phyloP scores from a whole-genome alignment of 768 basidiomycete genomes.

The Collybia nuda region DNA sequence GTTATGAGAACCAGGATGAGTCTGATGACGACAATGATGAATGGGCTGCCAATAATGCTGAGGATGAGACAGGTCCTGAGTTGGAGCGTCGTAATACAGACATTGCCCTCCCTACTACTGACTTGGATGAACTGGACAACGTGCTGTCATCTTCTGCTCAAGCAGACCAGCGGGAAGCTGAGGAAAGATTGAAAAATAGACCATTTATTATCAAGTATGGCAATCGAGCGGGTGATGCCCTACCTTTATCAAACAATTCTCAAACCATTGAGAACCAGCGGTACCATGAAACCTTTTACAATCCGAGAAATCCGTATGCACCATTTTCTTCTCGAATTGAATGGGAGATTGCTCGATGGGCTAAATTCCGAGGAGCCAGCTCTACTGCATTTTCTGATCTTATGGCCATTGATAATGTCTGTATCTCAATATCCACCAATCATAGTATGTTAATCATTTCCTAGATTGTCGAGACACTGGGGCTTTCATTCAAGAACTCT shows the following conservation, averaged over 20 bases:
- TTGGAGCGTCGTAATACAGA: background rate
- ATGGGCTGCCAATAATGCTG: background rate
- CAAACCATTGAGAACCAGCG: constrained; percentile 1
- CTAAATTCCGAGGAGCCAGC: constrained; percentile 30
- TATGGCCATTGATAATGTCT: constrained; percentile 35
- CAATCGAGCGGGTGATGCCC: constrained; percentile 1
- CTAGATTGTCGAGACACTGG: constrained; percentile 24
- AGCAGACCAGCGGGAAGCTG: background rate
- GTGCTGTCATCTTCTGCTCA: background rate
- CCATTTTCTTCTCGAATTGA: constrained; percentile 34
- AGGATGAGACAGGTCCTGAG: background rate
- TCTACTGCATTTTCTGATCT: constrained; percentile 38
- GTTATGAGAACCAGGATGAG: background rate
- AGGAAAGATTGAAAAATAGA: background rate
- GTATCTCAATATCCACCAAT: constrained; percentile 9
- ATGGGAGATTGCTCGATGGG: constrained; percentile 40
- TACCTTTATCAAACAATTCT: background rate
- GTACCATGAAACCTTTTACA: background rate
- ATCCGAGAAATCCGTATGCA: constrained; percentile 14
- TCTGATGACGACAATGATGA: background rate
- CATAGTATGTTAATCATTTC: constrained; percentile 4
- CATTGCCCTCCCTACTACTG: background rate
- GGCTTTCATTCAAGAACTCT: constrained; percentile 22
- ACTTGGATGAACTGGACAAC: background rate
- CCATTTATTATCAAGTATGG: constrained; percentile 5